These are phyloP conservation scores for Plasmodium fragile DNA, from an alignment of 169 alveolate species.

Conservation along the genomic window DNA sequence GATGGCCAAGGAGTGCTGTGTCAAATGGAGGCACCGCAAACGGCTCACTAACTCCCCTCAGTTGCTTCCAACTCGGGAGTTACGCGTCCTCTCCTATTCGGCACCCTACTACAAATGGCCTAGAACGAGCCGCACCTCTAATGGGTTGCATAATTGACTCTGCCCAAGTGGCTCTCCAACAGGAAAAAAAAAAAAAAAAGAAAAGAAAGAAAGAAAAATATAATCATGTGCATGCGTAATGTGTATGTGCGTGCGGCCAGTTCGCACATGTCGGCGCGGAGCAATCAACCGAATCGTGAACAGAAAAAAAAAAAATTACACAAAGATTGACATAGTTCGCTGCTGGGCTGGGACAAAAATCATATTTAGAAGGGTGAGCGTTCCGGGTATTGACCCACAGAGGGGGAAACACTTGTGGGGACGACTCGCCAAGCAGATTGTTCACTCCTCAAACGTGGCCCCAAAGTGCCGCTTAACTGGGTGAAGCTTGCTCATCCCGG, in stretches of 20 bases:
- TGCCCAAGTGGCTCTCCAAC: not conserved
- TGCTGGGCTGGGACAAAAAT: not conserved
- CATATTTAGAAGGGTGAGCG: not conserved
- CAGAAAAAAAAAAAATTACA: not conserved
- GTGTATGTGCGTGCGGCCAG: not conserved
- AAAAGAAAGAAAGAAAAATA: no score
- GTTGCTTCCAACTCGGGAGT: not conserved
- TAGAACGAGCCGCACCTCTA: not conserved
- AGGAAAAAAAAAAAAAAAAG: not conserved
- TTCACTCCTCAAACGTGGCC: not conserved
- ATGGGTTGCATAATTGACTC: not conserved
- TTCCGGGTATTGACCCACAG: not conserved
- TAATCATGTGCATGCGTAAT: not conserved
- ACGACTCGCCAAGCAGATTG: not conserved
- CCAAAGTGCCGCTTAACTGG: not conserved
- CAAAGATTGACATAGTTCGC: not conserved
- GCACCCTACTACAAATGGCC: not conserved
- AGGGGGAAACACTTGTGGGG: not conserved
- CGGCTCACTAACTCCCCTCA: not conserved
- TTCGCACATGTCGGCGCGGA: not conserved
- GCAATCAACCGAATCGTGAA: not conserved
- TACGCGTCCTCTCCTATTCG: not conserved
- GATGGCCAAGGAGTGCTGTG: not conserved
- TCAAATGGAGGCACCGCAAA: not conserved
- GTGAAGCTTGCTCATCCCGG: not conserved